Percentiles rank a stretch among this genome's conserved stretches.
Evolutionary conservation across 169 alveolate genomes (phyloP).

Genomic region (Condylostoma magnum): DNA sequence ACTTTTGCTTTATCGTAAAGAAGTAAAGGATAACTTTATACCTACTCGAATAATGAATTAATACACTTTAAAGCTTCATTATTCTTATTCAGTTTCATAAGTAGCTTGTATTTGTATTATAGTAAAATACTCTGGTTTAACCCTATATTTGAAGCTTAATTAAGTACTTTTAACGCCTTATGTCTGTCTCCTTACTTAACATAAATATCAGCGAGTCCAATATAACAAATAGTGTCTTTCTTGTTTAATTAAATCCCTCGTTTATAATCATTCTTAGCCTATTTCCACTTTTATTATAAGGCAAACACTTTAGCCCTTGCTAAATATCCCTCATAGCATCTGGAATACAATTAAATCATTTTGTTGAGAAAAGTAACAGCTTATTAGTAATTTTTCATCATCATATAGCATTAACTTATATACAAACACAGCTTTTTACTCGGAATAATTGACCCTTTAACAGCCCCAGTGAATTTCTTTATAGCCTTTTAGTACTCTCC

Average conservation of each 20-base stretch:
- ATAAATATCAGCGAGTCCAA: slow-evolving; percentile 8
- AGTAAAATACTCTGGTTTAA: neutral
- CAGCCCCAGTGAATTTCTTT: too few species aligned
- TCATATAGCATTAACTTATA: neutral
- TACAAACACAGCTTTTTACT: slow-evolving; percentile 14
- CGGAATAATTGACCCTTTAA: too few species aligned
- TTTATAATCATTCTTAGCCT: slow-evolving; percentile 10
- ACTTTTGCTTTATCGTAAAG: neutral
- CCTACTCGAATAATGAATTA: neutral
- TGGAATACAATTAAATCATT: neutral
- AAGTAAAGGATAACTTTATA: neutral
- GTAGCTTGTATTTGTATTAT: neutral
- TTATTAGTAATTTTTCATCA: neutral
- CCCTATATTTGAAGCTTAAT: neutral
- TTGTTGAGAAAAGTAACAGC: neutral
- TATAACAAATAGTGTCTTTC: neutral
- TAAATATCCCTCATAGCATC: slow-evolving; percentile 16
- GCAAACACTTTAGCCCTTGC: slow-evolving; percentile 1
- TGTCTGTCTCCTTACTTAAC: slow-evolving; percentile 1
- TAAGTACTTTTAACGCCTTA: neutral
- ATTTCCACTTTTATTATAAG: neutral
- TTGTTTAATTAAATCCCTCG: neutral
- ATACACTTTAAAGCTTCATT: neutral
- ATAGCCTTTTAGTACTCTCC: too few species aligned
- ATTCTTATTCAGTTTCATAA: neutral